These are phyloP conservation scores for Crucibulum laeve DNA, from an alignment of 768 basidiomycete genomes.

Conservation along the genomic window DNA sequence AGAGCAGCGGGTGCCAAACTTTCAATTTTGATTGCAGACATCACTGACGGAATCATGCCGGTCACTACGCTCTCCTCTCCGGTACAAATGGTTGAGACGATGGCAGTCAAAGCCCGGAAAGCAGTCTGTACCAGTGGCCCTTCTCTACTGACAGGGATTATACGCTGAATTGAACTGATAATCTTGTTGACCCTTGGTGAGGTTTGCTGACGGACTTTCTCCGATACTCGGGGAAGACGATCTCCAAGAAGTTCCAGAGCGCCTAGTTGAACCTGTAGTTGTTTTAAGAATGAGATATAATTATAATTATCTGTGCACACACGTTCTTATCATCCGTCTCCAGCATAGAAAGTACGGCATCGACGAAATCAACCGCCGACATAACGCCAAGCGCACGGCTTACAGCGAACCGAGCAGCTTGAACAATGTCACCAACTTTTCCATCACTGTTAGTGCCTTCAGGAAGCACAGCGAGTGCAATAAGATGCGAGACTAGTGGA, in stretches of 20 bases:
- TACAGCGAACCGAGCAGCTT: constrained; percentile 47
- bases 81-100: constrained; percentile 51
- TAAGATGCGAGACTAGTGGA: constrained; percentile 42
- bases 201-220: constrained; percentile 47
- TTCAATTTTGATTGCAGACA: constrained; percentile 42
- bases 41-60: constrained; percentile 51
- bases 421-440: constrained; percentile 39
- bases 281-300: constrained; percentile 4
- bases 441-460: constrained; percentile 22
- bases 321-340: constrained; percentile 50
- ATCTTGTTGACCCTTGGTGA: constrained; percentile 49
- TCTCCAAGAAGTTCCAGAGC: constrained; percentile 68
- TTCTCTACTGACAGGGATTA: constrained; percentile 40
- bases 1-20: constrained; percentile 38
- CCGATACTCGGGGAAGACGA: constrained; percentile 58
- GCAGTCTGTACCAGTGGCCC: constrained; percentile 38
- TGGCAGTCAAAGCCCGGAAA: constrained; percentile 54
- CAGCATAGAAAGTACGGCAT: constrained; percentile 51
- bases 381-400: constrained; percentile 56
- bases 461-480: constrained; percentile 39
- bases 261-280: constrained; percentile 52
- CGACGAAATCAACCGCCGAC: constrained; percentile 67
- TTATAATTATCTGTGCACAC: constrained; percentile 12
- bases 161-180: constrained; percentile 40
- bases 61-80: constrained; percentile 69